Conservation (phyloP, 176 grass and related monocot genomes). For the Guadua angustifolia region DNA sequence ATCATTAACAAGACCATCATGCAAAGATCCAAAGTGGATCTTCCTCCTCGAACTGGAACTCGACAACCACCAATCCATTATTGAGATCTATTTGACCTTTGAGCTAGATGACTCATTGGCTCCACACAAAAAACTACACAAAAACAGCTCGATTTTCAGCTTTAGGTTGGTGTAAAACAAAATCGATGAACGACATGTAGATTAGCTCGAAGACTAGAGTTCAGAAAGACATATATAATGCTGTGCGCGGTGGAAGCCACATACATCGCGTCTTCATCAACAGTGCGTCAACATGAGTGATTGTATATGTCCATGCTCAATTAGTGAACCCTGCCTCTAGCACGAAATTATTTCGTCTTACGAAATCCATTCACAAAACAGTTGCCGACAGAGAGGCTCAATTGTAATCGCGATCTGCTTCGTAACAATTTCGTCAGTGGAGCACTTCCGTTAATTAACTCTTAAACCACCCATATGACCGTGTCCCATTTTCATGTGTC, state of each 20-base stretch:
- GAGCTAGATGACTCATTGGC: neutral
- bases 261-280: neutral
- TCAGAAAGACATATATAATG: neutral
- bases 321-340: no score
- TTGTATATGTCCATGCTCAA: neutral
- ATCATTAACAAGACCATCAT: neutral
- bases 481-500: neutral
- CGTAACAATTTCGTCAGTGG: no score
- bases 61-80: conserved; percentile 34
- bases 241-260: conserved; percentile 18
- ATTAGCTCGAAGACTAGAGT: neutral
- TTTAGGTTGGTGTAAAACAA: neutral
- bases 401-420: no score
- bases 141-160: neutral
- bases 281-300: neutral
- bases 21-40: neutral
- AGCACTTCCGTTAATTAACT: no score
- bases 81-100: neutral
- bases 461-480: neutral
- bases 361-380: no score
- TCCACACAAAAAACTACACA: no score
- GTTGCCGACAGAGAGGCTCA: no score
- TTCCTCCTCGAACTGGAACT: neutral
- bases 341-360: no score
- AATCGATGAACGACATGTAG: neutral